These are phyloP conservation scores for Wickerhamomyces sydowiorum DNA, from an alignment of 805 yeast genomes.

Conservation along the genomic window DNA sequence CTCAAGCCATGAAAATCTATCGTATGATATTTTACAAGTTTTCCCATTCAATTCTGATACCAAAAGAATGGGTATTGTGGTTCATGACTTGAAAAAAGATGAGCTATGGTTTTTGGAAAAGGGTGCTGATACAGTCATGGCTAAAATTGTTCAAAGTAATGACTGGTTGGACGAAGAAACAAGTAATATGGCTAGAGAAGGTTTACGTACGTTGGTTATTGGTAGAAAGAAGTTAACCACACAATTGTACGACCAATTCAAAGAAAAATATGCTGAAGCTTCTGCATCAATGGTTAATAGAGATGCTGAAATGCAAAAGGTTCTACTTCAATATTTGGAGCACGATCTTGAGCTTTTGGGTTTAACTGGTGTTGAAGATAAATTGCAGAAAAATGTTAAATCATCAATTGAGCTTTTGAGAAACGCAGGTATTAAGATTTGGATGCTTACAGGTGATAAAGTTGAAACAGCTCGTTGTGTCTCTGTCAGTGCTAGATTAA, in stretches of 20 bases:
- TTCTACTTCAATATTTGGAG: slow-evolving; percentile 67
- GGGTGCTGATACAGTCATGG: slow-evolving; percentile 97
- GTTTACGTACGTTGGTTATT: slow-evolving; percentile 88
- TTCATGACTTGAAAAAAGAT: slow-evolving; percentile 53
- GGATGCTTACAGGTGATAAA: slow-evolving; percentile 99
- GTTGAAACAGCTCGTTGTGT: slow-evolving; percentile 98
- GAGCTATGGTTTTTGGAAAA: slow-evolving; percentile 84
- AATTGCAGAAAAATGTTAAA: slow-evolving; percentile 86
- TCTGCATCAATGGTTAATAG: slow-evolving; percentile 74
- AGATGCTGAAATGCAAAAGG: slow-evolving; percentile 66
- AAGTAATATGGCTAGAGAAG: slow-evolving; percentile 97
- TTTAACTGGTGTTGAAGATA: slow-evolving; percentile 95
- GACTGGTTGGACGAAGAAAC: slow-evolving; percentile 99
- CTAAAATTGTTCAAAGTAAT: slow-evolving; percentile 69
- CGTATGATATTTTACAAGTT: slow-evolving; percentile 67
- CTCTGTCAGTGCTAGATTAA: slow-evolving; percentile 90
- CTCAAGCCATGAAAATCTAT: slow-evolving; percentile 42
- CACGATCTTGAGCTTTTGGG: slow-evolving; percentile 82
- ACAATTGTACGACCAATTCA: slow-evolving; percentile 56
- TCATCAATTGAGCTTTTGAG: slow-evolving; percentile 86
- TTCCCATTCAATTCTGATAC: slow-evolving; percentile 96
- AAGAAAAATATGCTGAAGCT: slow-evolving; percentile 62
- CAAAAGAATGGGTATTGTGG: slow-evolving; percentile 91
- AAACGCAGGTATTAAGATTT: slow-evolving; percentile 94
- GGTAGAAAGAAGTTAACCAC: slow-evolving; percentile 70